Percentiles rank a stretch among this genome's conserved stretches.
Evolutionary conservation across 2,329 filamentous ascomycete genomes (phyloP).

Genomic region (Aspergillus ochraceoroseus): DNA sequence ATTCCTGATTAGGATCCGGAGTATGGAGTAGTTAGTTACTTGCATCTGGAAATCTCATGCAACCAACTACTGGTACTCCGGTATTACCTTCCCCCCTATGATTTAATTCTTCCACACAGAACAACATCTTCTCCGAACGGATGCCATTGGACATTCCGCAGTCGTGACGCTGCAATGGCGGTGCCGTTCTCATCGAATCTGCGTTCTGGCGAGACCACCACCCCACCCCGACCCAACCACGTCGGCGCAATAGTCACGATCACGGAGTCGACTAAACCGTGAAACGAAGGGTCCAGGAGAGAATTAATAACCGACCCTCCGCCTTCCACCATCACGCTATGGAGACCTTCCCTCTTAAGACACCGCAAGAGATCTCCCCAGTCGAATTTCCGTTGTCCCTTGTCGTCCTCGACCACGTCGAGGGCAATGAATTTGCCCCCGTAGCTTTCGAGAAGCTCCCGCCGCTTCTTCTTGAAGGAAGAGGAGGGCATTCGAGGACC

Average conservation of each 20-base stretch:
- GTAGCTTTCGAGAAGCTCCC: conserved; percentile 24
- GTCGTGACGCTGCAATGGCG: conserved; percentile 57
- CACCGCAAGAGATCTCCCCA: conserved; percentile 60
- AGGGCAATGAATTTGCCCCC: conserved; percentile 33
- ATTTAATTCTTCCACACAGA: conserved; percentile 66
- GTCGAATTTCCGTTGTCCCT: conserved; percentile 27
- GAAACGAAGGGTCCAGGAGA: conserved; percentile 56
- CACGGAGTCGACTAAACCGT: conserved; percentile 62
- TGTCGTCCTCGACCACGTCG: conserved; percentile 14
- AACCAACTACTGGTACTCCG: too few relatives aligned
- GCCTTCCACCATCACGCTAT: conserved; percentile 86
- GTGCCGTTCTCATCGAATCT: conserved; percentile 48
- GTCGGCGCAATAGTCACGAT: conserved; percentile 85
- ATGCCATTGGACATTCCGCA: conserved; percentile 62
- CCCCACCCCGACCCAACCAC: conserved; percentile 76
- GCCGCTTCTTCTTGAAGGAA: conserved; percentile 16
- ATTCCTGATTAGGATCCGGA: too few relatives aligned
- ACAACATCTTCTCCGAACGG: conserved; percentile 77
- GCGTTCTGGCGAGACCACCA: conserved; percentile 66
- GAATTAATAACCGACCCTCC: conserved; percentile 77
- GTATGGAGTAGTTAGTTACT: too few relatives aligned
- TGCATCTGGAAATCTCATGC: too few relatives aligned
- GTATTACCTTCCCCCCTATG: too few relatives aligned
- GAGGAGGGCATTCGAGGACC: conserved; percentile 14
- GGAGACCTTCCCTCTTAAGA: conserved; percentile 55